These are phyloP conservation scores for Sanghuangporus baumii DNA, from an alignment of 1,284 basidiomycete genomes.

Conservation along the genomic window DNA sequence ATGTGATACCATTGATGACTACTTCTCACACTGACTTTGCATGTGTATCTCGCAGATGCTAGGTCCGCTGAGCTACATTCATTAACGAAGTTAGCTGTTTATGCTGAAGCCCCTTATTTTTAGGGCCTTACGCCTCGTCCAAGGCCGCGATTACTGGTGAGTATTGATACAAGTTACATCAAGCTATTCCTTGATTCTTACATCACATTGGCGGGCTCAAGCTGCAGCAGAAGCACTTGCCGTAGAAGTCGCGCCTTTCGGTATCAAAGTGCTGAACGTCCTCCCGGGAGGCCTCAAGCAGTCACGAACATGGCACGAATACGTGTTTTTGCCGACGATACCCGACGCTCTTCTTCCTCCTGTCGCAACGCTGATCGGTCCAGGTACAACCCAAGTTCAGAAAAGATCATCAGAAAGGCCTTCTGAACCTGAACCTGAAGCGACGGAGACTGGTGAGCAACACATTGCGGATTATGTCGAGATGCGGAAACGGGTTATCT, in stretches of 20 bases:
- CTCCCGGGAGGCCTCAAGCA: constrained; percentile 18
- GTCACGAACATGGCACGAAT: constrained; percentile 16
- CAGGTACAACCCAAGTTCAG: background rate
- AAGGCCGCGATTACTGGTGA: constrained; percentile 20
- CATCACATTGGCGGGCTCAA: background rate
- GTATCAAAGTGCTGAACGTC: constrained; percentile 18
- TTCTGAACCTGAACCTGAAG: background rate
- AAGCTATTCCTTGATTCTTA: background rate
- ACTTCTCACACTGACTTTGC: background rate
- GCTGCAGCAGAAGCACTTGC: constrained; percentile 19
- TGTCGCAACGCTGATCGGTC: background rate
- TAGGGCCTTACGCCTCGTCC: constrained; percentile 20
- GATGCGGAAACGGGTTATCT: background rate
- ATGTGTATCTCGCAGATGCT: constrained; percentile 1
- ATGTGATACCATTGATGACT: background rate
- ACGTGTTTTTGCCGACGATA: constrained; percentile 8
- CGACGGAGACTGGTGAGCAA: background rate
- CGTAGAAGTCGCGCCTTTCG: constrained; percentile 18
- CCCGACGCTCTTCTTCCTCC: constrained; percentile 7
- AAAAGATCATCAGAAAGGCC: background rate
- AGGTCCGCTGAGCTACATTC: constrained; percentile 1
- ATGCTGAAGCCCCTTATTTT: background rate
- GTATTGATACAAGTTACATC: background rate
- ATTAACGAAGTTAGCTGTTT: background rate
- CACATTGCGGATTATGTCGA: constrained; percentile 10